Base-by-base conservation (phyloP, 441 rosid species). In the Rhodomyrtus psidioides region DNA sequence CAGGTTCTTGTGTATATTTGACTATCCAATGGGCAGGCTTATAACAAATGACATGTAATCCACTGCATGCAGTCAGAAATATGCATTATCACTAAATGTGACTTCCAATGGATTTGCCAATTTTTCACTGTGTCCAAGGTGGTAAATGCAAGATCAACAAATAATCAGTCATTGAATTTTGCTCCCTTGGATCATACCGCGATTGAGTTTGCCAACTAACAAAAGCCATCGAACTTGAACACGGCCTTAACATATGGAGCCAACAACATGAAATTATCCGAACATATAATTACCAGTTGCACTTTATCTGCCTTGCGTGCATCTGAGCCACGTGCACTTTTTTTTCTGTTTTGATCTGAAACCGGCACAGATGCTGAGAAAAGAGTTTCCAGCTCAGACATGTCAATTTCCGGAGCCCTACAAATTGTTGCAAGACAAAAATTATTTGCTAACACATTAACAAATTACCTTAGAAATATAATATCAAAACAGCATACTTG, bases 361-460 rank as follows among this genome's bases (percentile, higher is more conserved):
- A 87, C 91, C 65, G 97, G 94, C 87, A 89, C 91, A 49, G 97
- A 88, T 55, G 96, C 96, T 57, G 98, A 92, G 92, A 97, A 97
- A 83, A 97, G 98, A 93, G 53, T 94, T 90, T 97, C 99, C 87
- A 97, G 98, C 88, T 97, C 99, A 82, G 94, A 93, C 92, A 96
- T 94, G 93, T 97, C 99, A 91, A 97, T 96, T 88, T 95, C 97
- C 10, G 96, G 98, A 93, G 98, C 95, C 93, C 99, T 97, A 85
- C 28, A 87, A 91, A 58, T 23, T 26, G 57, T 75, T 39, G 44
- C 83, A 55, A 86, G 82, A 81, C 39, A 81, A 59, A 62, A 55
- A 74, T 56, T 8, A 85, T 82, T 83, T 88, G 70, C 53, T 89
- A 74, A 65, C 59, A 85, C 14, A 53, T 27, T 57, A 30, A 86